These are phyloP conservation scores for Aspergillus unguis DNA, from an alignment of 2,329 filamentous ascomycete genomes.

Conservation along the genomic window DNA sequence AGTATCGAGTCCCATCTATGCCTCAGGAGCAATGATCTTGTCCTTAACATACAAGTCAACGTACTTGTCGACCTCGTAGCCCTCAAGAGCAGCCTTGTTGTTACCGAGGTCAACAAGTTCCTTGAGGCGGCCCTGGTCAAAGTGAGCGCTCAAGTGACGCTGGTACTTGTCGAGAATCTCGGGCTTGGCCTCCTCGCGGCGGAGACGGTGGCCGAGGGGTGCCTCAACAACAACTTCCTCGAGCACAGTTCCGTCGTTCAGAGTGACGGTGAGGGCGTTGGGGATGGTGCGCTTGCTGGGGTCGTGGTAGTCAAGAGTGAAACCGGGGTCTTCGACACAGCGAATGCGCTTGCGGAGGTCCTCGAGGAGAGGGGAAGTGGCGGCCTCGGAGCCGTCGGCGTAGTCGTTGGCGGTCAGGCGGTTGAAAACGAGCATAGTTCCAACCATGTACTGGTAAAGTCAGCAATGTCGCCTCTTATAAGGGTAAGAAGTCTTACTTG, in stretches of 20 bases:
- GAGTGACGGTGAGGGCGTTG: slow-evolving; percentile 90
- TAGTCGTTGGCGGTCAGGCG: slow-evolving; percentile 93
- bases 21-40: slow-evolving; percentile 34
- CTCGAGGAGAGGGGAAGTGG: slow-evolving; percentile 84
- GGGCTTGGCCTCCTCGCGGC: slow-evolving; percentile 95
- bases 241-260: slow-evolving; percentile 89
- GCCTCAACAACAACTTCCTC: slow-evolving; percentile 92
- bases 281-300: slow-evolving; percentile 91
- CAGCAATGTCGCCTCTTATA: slow-evolving; percentile 14
- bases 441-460: slow-evolving; percentile 74
- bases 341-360: slow-evolving; percentile 88
- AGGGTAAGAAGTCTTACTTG: slow-evolving; percentile 52
- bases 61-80: slow-evolving; percentile 84
- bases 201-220: slow-evolving; percentile 84
- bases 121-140: slow-evolving; percentile 70
- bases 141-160: slow-evolving; percentile 84
- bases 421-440: slow-evolving; percentile 93
- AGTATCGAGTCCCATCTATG: slow-evolving; percentile 11
- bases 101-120: slow-evolving; percentile 77
- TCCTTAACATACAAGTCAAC: slow-evolving; percentile 76
- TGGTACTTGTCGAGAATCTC: slow-evolving; percentile 95
- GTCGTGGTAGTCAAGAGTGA: slow-evolving; percentile 94
- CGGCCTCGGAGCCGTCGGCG: slow-evolving; percentile 86
- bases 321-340: slow-evolving; percentile 94
- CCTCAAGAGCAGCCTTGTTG: slow-evolving; percentile 71